A percentile compares a stretch with the other conserved stretches of the same genome.
phyloP scores from a whole-genome alignment of 108 stramenopile species.

The Pseudonitzschia pungens region DNA sequence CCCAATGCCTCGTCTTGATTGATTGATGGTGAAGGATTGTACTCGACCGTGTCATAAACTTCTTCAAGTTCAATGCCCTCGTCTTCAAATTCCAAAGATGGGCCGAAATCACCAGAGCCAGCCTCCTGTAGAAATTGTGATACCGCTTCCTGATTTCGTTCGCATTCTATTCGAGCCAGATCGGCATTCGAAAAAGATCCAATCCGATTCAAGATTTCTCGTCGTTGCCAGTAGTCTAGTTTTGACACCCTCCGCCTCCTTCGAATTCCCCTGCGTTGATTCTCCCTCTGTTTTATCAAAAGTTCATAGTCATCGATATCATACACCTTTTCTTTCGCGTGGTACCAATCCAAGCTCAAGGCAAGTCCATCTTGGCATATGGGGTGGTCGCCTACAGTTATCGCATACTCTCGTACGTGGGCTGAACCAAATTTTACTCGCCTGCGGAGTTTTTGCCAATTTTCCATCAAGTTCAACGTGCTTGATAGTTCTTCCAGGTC shows the following conservation, averaged over 20 bases:
- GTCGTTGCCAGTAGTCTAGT: constrained; percentile 24
- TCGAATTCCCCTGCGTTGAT: constrained; percentile 14
- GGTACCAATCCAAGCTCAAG: constrained; percentile 53
- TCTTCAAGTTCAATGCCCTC: constrained; percentile 13
- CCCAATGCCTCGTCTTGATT: background rate
- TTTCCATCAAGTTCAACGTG: constrained; percentile 12
- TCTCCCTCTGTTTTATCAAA: constrained; percentile 12
- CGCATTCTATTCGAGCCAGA: constrained; percentile 2
- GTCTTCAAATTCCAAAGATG: constrained; percentile 1
- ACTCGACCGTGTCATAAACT: background rate
- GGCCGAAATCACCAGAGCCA: constrained; percentile 1
- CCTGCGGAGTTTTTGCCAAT: constrained; percentile 16
- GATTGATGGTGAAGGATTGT: background rate
- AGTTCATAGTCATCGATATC: constrained; percentile 33
- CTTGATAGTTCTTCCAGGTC: constrained; percentile 13
- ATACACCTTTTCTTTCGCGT: constrained; percentile 29
- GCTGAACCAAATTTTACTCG: constrained; percentile 19
- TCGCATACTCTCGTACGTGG: constrained; percentile 34
- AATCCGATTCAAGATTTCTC: constrained; percentile 16
- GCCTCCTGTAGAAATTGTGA: constrained; percentile 1
- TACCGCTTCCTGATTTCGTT: constrained; percentile 2
- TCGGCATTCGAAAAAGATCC: constrained; percentile 9
- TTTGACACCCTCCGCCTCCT: constrained; percentile 13
- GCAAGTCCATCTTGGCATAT: constrained; percentile 43
- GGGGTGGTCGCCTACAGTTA: constrained; percentile 56